Evolutionary conservation across 78 protist species (phyloP), one percentile per base, ranked within the genome.

Genomic region (Dictyostelium capitatum): DNA sequence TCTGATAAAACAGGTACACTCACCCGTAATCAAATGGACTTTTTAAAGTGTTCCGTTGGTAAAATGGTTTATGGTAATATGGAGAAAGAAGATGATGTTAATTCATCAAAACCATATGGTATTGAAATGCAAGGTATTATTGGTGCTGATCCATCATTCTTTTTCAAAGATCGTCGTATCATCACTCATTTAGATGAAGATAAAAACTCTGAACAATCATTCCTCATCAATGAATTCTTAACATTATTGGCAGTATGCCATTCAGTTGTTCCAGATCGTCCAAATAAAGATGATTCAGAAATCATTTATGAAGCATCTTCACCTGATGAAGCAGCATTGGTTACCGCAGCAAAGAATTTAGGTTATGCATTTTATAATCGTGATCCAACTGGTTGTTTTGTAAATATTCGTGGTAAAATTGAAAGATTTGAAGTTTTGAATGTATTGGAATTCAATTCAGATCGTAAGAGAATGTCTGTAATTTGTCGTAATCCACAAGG

Each of bases 401-500:
- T 85, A 41, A 73, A 78, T 41, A 28, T 47, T 30, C 89, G 83
- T 30, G 96, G 91, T 25, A 20, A 83, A 65, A 9, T 32, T 19
- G 83, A 67, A 30, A 28, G 80, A 43, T 95, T 94, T 83, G 84
- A 95, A 57, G 37, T 97, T 12, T 89, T 98, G 5, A 79, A 93
- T 20, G 75, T 96, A 30, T 6, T 97, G 25, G 98, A 97, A 91
- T 98, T 98, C 96, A 85, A 83, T 65, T 51, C 90, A 30, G 91
- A 95, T 53, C 97, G 99, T 28, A 97, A 97, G 97, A 95, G 98
- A 62, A 98, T 98, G 99, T 90, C 98, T 2, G 82, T 97, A 32
- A 37, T 98, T 32, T 85, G 95, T 59, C 87, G 96, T 47, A 8
- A 4, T 43, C 91, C 97, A 57, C 56, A 83, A 15, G 97, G 97